phyloP scores from a whole-genome alignment of 768 basidiomycete genomes.

The Calocybe gangraenosa region DNA sequence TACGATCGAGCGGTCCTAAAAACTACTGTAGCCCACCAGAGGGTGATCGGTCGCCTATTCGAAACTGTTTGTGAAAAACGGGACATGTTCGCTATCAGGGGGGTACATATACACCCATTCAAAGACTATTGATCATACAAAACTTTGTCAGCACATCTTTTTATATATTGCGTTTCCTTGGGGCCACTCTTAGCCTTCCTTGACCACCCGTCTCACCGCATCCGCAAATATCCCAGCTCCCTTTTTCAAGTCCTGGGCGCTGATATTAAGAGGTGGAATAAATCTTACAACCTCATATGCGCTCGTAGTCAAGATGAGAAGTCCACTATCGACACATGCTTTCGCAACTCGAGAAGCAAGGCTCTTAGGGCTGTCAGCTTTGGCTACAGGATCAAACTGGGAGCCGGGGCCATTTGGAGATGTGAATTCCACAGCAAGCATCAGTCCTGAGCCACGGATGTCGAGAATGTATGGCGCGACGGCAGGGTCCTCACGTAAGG shows the following conservation, averaged over 20 bases:
- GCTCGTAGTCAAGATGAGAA: constrained; percentile 87
- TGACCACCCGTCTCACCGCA: constrained; percentile 67
- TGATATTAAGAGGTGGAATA: constrained; percentile 88
- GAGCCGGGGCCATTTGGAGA: constrained; percentile 50
- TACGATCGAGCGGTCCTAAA: no score
- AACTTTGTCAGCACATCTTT: no score
- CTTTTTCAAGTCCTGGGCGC: constrained; percentile 66
- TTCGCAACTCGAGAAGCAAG: constrained; percentile 70
- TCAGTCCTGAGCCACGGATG: constrained; percentile 84
- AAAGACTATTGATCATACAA: no score
- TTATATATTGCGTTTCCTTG: no score
- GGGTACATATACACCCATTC: no score
- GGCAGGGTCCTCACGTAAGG: constrained; percentile 48
- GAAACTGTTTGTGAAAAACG: no score
- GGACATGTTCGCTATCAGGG: no score
- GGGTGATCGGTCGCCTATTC: no score
- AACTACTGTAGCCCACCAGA: no score
- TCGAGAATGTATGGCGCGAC: constrained; percentile 68
- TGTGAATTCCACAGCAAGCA: constrained; percentile 81
- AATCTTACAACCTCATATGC: constrained; percentile 87
- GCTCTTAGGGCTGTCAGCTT: constrained; percentile 30
- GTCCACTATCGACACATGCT: constrained; percentile 80
- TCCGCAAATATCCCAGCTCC: constrained; percentile 63
- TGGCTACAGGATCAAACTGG: constrained; percentile 39
- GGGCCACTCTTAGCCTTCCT: constrained; percentile 31